Base-by-base conservation (phyloP, 139 green algal species). In the Pleodorina starrii region DNA sequence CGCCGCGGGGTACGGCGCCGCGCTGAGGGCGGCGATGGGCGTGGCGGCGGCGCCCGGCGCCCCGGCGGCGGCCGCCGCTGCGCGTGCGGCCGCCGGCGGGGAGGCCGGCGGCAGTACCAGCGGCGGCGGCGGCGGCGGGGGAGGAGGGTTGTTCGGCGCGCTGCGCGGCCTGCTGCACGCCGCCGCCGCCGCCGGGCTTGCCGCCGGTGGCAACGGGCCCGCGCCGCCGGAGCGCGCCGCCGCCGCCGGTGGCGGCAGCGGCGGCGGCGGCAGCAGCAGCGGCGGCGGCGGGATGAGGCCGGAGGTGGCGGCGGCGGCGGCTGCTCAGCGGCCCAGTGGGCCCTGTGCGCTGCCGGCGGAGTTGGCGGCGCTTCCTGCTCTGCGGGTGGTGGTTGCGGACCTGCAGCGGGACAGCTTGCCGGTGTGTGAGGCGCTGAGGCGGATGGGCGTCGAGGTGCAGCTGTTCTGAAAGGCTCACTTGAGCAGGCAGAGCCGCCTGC, bases 341-440 rank as follows among this genome's bases (percentile, higher is more conserved):
- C 80, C 80, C 54, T 86, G 80, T 25, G 42, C 12, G 38, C 60
- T 86, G 59, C 59, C 80, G 17, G 38, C 59, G 16, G 23, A 59
- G 27, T 57, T 86, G 35, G 59, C 27, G 11, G 11, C 40, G 27
- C 23, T 86, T 57, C 57, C 80, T 25, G 6, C 14, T 5, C 60
- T 88, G 82, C 44, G 43, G 44, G 44, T 79, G 63, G n/a, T 79
- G 32, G 63, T 79, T 16, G 82, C 82, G 32, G 82, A 88, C 66
- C 21, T 88, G 63, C 44, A 68, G 66, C 40, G 36, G 6, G 66
- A 69, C 43, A 66, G 48, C 44, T 32, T 88, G 66, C 40, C 44
- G 66, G 82, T 43, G 66, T 50, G 38, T 38, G 82, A 88, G 82
- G 66, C 66, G 66, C 46, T 88, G n/a, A 5, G 82, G 82, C n/a